Base-by-base conservation (phyloP, 768 basidiomycete genomes). In the Hirschioporus abietinus region DNA sequence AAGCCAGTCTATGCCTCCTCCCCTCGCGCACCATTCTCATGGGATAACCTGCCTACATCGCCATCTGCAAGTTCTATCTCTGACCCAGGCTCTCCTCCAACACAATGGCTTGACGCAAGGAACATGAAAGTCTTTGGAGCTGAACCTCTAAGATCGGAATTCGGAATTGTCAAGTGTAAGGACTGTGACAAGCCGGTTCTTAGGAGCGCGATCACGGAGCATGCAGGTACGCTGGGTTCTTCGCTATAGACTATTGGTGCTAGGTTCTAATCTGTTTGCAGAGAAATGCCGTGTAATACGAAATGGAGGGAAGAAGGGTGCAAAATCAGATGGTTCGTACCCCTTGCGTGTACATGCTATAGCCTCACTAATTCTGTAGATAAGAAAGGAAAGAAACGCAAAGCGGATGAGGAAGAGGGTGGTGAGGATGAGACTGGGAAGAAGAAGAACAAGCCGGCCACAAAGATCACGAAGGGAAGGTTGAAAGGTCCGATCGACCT, bases 91-190 rank as follows among this genome's bases (percentile, higher is more conserved):
- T 79, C 81, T 0, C 92, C 93, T 0, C 93, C 94, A 0, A 90
- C 92, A 25, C 83, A 88, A 79, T 93, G 93, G 88, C 87, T 96
- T 17, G 86, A 90, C 27, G 92, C 91, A 8, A 84, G 84, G 61
- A 92, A 95, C 72, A 95, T 94, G 94, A 90, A 89, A 80, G 83
- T 91, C 68, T 96, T 91, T 76, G 93, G 93, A 35, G 82, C 88
- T 1, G 81, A 88, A 66, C 92, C 94, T 7, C 82, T 96, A 18
- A 83, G 82, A 60, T 66, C 68, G 9, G 89, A 91, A 66, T 76
- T 91, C 12, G 84, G 83, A 34, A 75, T 87, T 42, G 86, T 91
- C 66, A 87, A 83, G 65, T 98, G 96, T 78, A 84, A 78, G 60
- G 89, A 94, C 57, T 98, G 96, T 75, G 81, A 79, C 58, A 96